Evolutionary conservation across 352 stramenopile genomes (phyloP), one percentile per base, ranked within the genome.

Genomic region (Phytophthora macrochlamydospora): DNA sequence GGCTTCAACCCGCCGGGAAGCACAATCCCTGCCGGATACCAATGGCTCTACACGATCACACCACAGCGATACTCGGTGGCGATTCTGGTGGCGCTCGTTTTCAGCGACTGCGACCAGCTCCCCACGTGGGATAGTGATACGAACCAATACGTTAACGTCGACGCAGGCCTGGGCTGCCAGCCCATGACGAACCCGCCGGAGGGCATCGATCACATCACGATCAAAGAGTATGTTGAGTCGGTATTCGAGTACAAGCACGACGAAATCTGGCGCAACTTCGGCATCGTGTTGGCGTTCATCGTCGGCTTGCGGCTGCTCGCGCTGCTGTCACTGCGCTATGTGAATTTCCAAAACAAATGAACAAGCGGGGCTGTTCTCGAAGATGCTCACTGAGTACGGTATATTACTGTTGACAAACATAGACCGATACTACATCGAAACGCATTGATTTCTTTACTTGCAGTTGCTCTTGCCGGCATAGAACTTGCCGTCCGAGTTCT

Each of bases 221-320:
- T 86, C 51, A 83, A 85, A 64, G 56, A 81, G 59, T 86, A 75
- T 42, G 38, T 76, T 3, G 77, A 85, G 35, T 46, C 35, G 12
- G 65, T 69, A 7, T 89, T 83, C 51, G 46, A 70, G 9, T 83
- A 83, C 55, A 74, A 81, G 49, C 65, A 79, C 67, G 73, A 83
- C 43, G 63, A 89, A 30, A 69, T 82, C 18, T 70, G 65, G 59
- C 51, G 37, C 29, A 76, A 85, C 54, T 76, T 80, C n/a, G 62
- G 38, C 35, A 50, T 78, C 31, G 56, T 81, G 3, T 45, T 85
- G 31, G 66, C 35, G 8, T 83, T 73, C 46, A 87, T 83, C 31
- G 52, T 75, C 14, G n/a, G 70, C 14, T 70, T 83, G 40, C 77
- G 78, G 3, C 2, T 85, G 0, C 18, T 89, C 4, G 78, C 66